Evolutionary conservation across 2,329 filamentous ascomycete genomes (phyloP).

Genomic region (Bipolaris victoriae): DNA sequence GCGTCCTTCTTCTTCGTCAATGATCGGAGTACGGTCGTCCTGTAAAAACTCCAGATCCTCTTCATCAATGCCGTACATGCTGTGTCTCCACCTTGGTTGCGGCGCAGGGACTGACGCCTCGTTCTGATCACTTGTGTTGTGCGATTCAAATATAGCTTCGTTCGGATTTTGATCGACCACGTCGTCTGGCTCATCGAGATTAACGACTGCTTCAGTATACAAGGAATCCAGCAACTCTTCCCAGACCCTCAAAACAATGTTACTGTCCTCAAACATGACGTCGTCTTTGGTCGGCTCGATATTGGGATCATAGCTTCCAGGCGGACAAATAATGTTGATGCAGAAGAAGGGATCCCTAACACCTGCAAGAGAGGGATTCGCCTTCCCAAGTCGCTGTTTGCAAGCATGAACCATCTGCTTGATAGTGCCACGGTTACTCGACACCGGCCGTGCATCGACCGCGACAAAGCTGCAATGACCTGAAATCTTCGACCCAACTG

Average conservation of each 20-base stretch:
- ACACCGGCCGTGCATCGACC: slow-evolving; percentile 71
- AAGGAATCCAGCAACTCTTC: slow-evolving; percentile 53
- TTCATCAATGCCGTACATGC: slow-evolving; percentile 49
- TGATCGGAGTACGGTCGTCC: slow-evolving; percentile 17
- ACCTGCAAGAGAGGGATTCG: slow-evolving; percentile 28
- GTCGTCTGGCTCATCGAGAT: slow-evolving; percentile 9
- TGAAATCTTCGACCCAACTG: slow-evolving; percentile 50
- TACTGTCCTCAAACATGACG: slow-evolving; percentile 68
- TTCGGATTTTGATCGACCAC: neutral
- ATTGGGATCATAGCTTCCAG: slow-evolving; percentile 72
- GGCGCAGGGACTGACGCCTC: neutral
- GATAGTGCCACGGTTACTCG: slow-evolving; percentile 59
- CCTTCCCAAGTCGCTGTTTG: slow-evolving; percentile 56
- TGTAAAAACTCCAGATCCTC: slow-evolving; percentile 41
- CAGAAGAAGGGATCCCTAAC: slow-evolving; percentile 65
- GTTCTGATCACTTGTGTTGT: neutral
- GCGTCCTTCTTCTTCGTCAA: slow-evolving; percentile 37
- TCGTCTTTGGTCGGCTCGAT: slow-evolving; percentile 75
- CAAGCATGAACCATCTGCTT: slow-evolving; percentile 65
- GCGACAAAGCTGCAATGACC: slow-evolving; percentile 64
- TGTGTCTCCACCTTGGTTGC: slow-evolving; percentile 41
- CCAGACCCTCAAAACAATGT: slow-evolving; percentile 52
- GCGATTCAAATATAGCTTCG: slow-evolving; percentile 1
- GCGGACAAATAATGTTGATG: slow-evolving; percentile 67
- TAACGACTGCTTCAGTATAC: slow-evolving; percentile 35